These are phyloP conservation scores for Backusella tarrabulga DNA, from an alignment of 192 early-diverging fungal species.

Conservation along the genomic window DNA sequence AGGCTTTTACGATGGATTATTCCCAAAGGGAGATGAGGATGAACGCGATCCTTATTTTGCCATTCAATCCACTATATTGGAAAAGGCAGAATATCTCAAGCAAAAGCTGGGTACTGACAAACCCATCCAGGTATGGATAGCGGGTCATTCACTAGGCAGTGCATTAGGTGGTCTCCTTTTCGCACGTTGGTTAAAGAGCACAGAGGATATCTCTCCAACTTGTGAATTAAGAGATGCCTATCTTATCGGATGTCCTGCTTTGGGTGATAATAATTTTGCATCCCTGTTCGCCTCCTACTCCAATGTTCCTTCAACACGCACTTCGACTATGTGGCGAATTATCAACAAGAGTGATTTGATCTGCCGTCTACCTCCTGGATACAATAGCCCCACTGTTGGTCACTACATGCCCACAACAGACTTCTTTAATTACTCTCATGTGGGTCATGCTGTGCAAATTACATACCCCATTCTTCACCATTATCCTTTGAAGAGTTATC, in stretches of 20 bases:
- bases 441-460: constrained; percentile 29
- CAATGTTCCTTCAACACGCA: constrained; percentile 17
- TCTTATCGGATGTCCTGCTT: constrained; percentile 41
- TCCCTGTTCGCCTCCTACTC: constrained; percentile 35
- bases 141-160: constrained; percentile 55
- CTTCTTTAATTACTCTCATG: constrained; percentile 37
- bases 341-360: constrained; percentile 46
- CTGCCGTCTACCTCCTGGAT: constrained; percentile 40
- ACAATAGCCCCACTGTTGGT: constrained; percentile 25
- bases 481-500: constrained; percentile 14
- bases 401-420: constrained; percentile 15
- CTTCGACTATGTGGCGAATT: constrained; percentile 43
- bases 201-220: constrained; percentile 12
- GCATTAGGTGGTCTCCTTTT: constrained; percentile 44
- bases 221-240: constrained; percentile 44
- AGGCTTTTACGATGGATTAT: constrained; percentile 53
- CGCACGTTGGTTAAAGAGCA: constrained; percentile 40
- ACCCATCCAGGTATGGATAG: constrained; percentile 48
- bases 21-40: constrained; percentile 27
- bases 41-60: constrained; percentile 40
- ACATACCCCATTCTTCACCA: background rate
- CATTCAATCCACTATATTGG: constrained; percentile 40
- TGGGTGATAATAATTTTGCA: constrained; percentile 48
- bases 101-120: constrained; percentile 6
- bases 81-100: constrained; percentile 27